Percentiles rank a stretch among this genome's conserved stretches.
Evolutionary conservation across 2,329 filamentous ascomycete genomes (phyloP).

Genomic region (Pleomassaria siparia): DNA sequence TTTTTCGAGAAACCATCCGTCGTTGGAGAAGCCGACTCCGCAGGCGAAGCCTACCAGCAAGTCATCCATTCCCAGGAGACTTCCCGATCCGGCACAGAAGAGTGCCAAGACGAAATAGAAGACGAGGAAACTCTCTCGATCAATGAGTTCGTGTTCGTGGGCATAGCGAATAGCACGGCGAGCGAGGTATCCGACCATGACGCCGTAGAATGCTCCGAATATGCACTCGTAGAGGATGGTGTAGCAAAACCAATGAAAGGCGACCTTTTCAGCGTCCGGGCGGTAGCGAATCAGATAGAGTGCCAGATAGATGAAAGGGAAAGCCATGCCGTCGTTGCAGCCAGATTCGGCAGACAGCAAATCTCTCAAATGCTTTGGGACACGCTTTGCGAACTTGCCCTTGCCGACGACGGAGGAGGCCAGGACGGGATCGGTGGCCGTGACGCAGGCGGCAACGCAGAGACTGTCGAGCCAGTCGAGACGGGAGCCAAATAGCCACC

Average conservation of each 20-base stretch:
- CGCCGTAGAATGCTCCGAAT: constrained; percentile 87
- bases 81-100: constrained; percentile 92
- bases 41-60: constrained; percentile 91
- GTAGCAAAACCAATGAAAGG: constrained; percentile 83
- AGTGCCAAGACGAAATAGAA: constrained; percentile 98
- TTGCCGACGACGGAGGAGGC: constrained; percentile 98
- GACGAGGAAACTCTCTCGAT: constrained; percentile 94
- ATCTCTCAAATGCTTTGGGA: constrained; percentile 96
- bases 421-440: constrained; percentile 93
- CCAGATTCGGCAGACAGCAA: constrained; percentile 93
- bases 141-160: constrained; percentile 82
- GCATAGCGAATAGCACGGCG: constrained; percentile 88
- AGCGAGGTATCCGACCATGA: constrained; percentile 83
- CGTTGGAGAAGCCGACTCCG: constrained; percentile 98
- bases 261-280: constrained; percentile 66
- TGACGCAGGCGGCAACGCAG: constrained; percentile 87
- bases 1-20: constrained; percentile 98
- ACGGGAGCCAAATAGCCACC: constrained; percentile 76
- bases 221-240: constrained; percentile 95
- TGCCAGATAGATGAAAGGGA: constrained; percentile 92
- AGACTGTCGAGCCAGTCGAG: constrained; percentile 90
- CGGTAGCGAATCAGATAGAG: constrained; percentile 86
- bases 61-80: constrained; percentile 89
- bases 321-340: constrained; percentile 99
- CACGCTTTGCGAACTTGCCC: constrained; percentile 96